A percentile compares a stretch with the other conserved stretches of the same genome.
Conservation (phyloP, 106 monocot genomes). For the Cymbidium sinense region DNA sequence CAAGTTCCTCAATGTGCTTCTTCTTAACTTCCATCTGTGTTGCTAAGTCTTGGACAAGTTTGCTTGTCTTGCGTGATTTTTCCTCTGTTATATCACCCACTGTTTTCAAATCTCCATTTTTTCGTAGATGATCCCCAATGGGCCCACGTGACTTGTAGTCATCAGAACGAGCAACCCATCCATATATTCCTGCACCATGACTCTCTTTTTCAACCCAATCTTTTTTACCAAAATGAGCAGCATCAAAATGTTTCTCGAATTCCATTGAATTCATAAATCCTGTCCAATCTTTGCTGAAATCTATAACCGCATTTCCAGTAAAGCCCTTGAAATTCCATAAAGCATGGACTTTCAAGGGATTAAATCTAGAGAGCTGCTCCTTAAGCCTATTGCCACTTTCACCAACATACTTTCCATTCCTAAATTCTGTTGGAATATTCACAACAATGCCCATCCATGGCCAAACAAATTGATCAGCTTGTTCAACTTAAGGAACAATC, state of each 20-base stretch:
- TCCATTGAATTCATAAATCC: conserved; percentile 58
- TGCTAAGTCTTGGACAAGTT: conserved; percentile 34
- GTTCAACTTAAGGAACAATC: background rate
- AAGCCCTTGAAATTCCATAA: conserved; percentile 9
- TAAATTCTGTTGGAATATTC: conserved; percentile 22
- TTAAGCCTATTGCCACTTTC: conserved; percentile 7
- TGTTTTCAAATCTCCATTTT: conserved; percentile 58
- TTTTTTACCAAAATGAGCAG: conserved; percentile 23
- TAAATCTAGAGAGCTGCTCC: conserved; percentile 26
- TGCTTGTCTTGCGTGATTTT: conserved; percentile 30
- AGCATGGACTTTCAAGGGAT: conserved; percentile 18
- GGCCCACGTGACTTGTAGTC: conserved; percentile 42
- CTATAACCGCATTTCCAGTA: conserved; percentile 19
- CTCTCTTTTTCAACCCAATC: conserved; percentile 31
- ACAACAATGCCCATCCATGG: conserved; percentile 58
- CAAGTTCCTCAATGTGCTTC: conserved; percentile 41
- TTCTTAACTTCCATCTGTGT: conserved; percentile 48
- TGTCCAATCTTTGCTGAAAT: conserved; percentile 46
- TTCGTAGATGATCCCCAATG: conserved; percentile 38
- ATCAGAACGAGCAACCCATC: conserved; percentile 62
- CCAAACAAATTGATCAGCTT: conserved; percentile 50
- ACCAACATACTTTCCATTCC: conserved; percentile 36
- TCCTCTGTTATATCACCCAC: conserved; percentile 39
- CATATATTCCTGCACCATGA: conserved; percentile 27
- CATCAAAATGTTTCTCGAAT: conserved; percentile 52